Evolutionary conservation across 371 early-diverging fungal species (phyloP), one percentile per base, ranked within the genome.

Genomic region (Mucor indicus): DNA sequence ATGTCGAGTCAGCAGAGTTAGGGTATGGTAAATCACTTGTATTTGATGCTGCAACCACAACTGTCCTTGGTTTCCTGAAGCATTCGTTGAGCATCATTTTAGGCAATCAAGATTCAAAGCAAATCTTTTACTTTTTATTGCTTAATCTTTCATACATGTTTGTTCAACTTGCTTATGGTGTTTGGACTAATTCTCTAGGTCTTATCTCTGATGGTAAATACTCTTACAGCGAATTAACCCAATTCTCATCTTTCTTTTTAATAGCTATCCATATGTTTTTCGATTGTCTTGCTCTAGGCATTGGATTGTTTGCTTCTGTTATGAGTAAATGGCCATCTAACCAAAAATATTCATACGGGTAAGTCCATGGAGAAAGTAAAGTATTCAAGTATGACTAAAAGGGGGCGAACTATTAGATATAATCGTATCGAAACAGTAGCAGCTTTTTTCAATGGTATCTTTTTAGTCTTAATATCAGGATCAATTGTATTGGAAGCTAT

Each of bases 251-350:
- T 27, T 1, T 20, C 40, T 25, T 33, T 17, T 12, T 27, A 20
- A 17, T 60, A 80, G 91, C 95, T 20, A 92, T 96, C 43, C 98
- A 97, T 67, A 97, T 97, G 98, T 83, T 95, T 50, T 97, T 97
- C 68, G 98, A 97, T 63, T 94, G 92, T 53, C 72, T 93, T 57
- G 95, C 95, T 9, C 61, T 97, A 45, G 89, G 85, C 2, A 84
- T 95, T 27, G 90, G 92, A 19, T 66, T 97, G 5, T 76, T 87
- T 42, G 96, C 95, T 3, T 83, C 90, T 2, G 91, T 95, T 2
- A 87, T 95, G 79, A 84, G 87, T 54, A 92, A 91, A 67, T 93
- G 95, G 93, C 91, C 85, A 8, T 78, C 90, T 11, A 90, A 84
- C 52, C 75, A 78, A 32, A 63, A 76, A 16, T 93, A 82, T 55